A percentile compares a stretch with the other conserved stretches of the same genome.
phyloP scores from a whole-genome alignment of 202 grass and related monocot genomes.

The Schoenoplectus tabernaemontani region DNA sequence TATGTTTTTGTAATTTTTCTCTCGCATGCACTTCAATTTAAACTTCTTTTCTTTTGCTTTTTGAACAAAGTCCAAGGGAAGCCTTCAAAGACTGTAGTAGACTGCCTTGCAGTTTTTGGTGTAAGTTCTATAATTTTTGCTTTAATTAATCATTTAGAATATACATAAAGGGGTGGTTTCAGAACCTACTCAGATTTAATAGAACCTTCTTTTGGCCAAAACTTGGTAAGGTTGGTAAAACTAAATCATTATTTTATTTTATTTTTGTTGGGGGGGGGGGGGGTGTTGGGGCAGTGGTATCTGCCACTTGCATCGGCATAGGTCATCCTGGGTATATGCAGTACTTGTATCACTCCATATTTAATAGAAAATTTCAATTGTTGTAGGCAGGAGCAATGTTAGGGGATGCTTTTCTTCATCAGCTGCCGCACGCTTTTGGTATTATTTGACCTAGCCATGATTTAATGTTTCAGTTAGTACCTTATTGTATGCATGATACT shows the following conservation, averaged over 20 bases:
- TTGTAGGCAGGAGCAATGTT: constrained; percentile 97
- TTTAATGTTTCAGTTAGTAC: constrained; percentile 13
- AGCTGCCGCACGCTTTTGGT: constrained; percentile 98
- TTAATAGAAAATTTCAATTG: constrained; percentile 9
- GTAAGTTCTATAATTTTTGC: constrained; percentile 35
- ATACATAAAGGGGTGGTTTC: background rate
- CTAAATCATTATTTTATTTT: background rate
- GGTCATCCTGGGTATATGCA: background rate
- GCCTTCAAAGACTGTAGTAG: constrained; percentile 76
- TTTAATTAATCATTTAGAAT: background rate
- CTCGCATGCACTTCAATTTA: background rate
- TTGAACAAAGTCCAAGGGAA: constrained; percentile 67
- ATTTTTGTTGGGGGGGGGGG: no score
- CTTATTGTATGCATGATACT: background rate
- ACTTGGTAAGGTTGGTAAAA: background rate
- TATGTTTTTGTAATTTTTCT: background rate
- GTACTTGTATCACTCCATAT: background rate
- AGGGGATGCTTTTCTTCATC: constrained; percentile 99
- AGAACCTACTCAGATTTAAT: background rate
- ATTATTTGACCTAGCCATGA: constrained; percentile 28
- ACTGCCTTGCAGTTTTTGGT: constrained; percentile 85
- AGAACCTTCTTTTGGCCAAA: background rate
- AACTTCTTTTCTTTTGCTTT: background rate
- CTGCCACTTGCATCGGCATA: background rate
- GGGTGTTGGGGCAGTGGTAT: background rate